phyloP scores from a whole-genome alignment of 2,329 filamentous ascomycete genomes.

The Scedosporium apiospermum region DNA sequence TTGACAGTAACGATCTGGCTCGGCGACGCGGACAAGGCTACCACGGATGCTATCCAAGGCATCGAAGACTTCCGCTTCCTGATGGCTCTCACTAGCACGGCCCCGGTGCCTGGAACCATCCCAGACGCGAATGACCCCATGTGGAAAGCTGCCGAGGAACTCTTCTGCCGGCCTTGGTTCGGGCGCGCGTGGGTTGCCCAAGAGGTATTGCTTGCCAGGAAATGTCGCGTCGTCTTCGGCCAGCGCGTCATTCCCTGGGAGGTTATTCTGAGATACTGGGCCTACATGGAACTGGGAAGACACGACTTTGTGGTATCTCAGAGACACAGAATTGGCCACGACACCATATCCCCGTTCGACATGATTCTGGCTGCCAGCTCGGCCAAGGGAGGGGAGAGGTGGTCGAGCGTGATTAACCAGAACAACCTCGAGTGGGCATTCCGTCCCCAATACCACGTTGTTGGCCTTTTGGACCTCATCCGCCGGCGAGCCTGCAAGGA shows the following conservation, averaged over 20 bases:
- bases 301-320: neutral
- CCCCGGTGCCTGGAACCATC: neutral
- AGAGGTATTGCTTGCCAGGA: constrained; percentile 17
- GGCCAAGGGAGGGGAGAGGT: neutral
- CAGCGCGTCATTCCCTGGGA: constrained; percentile 8
- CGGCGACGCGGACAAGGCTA: constrained; percentile 10
- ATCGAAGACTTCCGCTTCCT: constrained; percentile 8
- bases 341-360: neutral
- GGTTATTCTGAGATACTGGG: neutral
- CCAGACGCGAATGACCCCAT: neutral
- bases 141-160: neutral
- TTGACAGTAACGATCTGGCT: constrained; percentile 15
- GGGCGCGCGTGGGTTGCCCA: constrained; percentile 19
- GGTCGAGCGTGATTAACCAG: neutral
- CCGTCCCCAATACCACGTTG: neutral
- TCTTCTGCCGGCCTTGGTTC: constrained; percentile 17
- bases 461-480: neutral
- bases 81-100: neutral
- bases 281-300: neutral
- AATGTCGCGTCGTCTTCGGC: constrained; percentile 18
- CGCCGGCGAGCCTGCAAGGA: neutral
- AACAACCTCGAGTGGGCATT: neutral
- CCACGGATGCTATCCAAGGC: constrained; percentile 10
- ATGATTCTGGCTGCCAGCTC: neutral
- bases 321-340: neutral